phyloP scores from a whole-genome alignment of 257 asterid genomes.

The Orobanche coerulescens region DNA sequence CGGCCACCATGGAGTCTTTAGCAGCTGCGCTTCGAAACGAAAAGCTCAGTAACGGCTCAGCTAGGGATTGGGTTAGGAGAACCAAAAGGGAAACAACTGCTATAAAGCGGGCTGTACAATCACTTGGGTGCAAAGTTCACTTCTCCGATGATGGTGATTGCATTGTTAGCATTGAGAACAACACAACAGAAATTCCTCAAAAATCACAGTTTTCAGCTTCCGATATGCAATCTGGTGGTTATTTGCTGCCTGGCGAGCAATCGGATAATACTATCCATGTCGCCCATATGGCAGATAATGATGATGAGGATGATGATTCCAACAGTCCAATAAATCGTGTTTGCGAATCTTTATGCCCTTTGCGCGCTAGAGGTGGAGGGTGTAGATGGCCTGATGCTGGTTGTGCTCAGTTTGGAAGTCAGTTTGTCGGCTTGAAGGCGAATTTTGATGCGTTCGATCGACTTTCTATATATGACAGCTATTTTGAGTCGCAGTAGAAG shows the following conservation, averaged over 20 bases:
- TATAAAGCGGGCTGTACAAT: constrained; percentile 75
- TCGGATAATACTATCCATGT: constrained; percentile 29
- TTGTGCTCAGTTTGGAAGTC: constrained; percentile 79
- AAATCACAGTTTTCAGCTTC: constrained; percentile 36
- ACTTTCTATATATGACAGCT: constrained; percentile 71
- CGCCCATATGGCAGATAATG: constrained; percentile 28
- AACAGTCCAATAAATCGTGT: constrained; percentile 44
- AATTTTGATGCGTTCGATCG: constrained; percentile 93
- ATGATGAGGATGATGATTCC: constrained; percentile 24
- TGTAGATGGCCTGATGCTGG: constrained; percentile 89
- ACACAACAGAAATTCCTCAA: constrained; percentile 54
- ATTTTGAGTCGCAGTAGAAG: constrained; percentile 51
- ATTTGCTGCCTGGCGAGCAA: constrained; percentile 33
- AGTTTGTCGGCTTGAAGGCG: constrained; percentile 79
- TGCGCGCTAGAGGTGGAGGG: constrained; percentile 67
- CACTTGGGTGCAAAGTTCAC: constrained; percentile 74
- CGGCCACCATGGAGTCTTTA: constrained; percentile 45
- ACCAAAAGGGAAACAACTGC: constrained; percentile 64
- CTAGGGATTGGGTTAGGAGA: constrained; percentile 56
- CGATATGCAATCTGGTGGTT: constrained; percentile 32
- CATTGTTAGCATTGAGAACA: constrained; percentile 59
- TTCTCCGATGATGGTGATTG: constrained; percentile 77
- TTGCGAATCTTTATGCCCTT: constrained; percentile 78
- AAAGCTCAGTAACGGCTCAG: constrained; percentile 57
- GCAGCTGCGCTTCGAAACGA: constrained; percentile 59